Conservation (phyloP, 2,329 filamentous ascomycete genomes). For the Metarhizium anisopliae region DNA sequence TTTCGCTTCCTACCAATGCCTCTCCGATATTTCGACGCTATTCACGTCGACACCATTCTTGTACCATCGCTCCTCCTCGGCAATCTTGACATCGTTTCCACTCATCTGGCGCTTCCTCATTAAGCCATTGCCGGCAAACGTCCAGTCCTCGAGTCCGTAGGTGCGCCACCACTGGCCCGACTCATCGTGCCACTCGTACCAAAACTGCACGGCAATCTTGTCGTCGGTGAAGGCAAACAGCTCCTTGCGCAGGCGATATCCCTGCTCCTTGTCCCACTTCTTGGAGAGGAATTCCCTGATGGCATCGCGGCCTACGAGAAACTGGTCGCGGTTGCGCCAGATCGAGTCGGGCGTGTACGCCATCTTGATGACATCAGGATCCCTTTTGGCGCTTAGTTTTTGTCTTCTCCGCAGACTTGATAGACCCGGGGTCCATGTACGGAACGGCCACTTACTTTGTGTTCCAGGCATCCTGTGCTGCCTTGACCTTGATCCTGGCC, state of each 20-base stretch:
- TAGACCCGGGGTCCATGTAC: too few species aligned
- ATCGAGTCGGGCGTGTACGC: slow-evolving; percentile 69
- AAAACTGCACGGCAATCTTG: slow-evolving; percentile 81
- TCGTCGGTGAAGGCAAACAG: slow-evolving; percentile 68
- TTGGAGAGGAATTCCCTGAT: slow-evolving; percentile 60
- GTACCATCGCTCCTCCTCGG: slow-evolving; percentile 58
- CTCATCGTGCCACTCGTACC: slow-evolving; percentile 72
- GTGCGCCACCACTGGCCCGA: slow-evolving; percentile 75
- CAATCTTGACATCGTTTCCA: slow-evolving; percentile 60
- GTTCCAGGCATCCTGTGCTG: slow-evolving; percentile 78
- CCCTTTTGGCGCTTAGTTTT: slow-evolving; percentile 39
- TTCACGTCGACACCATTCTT: slow-evolving; percentile 61
- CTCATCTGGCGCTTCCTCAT: slow-evolving; percentile 74
- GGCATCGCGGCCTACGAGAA: slow-evolving; percentile 57
- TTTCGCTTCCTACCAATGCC: slow-evolving; percentile 47
- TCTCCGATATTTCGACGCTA: slow-evolving; percentile 53
- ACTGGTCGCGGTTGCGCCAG: slow-evolving; percentile 70
- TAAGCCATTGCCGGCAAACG: slow-evolving; percentile 57
- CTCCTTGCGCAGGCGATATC: slow-evolving; percentile 72
- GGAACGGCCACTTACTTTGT: slow-evolving; percentile 41
- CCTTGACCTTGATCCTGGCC: slow-evolving; percentile 70
- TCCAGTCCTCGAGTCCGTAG: slow-evolving; percentile 78
- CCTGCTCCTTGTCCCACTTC: slow-evolving; percentile 67
- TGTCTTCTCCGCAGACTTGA: too few species aligned
- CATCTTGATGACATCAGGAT: slow-evolving; percentile 48